Evolutionary conservation across 148 eudicot species (phyloP), one percentile per base, ranked within the genome.

Genomic region (Rheum nobile): DNA sequence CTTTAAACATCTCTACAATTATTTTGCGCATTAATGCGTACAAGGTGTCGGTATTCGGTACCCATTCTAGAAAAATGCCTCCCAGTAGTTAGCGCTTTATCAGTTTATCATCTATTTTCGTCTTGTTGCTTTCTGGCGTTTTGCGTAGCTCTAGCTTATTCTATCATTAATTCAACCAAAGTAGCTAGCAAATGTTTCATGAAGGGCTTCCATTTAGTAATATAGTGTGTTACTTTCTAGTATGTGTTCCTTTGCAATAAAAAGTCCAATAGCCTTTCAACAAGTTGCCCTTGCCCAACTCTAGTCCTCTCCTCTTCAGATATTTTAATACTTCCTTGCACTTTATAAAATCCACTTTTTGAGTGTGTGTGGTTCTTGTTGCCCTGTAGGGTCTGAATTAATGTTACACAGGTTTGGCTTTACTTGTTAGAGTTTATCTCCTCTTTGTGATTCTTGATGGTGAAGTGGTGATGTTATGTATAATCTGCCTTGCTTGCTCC

Each of bases 71-170:
- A 32, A 32, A 32, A 55, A 22, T 55, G 31, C 63, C 31, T 7
- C 22, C 39, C 5, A 13, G 13, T 24, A 26, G 67, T 11, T 59
- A 59, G 34, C 26, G 17, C 67, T 2, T 24, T 4, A 50, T n/a
- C 8, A 6, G 8, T 22, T 12, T 0, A 13, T 54, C 11, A 16
- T 10, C 14, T 28, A 16, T 26, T 8, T 28, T 29, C 37, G 19
- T 28, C 67, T 14, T 61, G 19, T 61, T 31, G 67, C 67, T 61
- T 61, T 59, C 17, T 65, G 70, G 41, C 70, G 21, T 65, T 65
- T 65, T 34, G 70, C 39, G 32, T 61, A 2, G 31, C 29, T 28
- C 35, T 61, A 61, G 35, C 67, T 61, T 28, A 14, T 61, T 13
- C 19, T 61, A 29, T 22, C 26, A 28, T 59, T 26, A 32, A 14